A percentile compares a stretch with the other conserved stretches of the same genome.
phyloP scores from a whole-genome alignment of 306 rosid genomes.

The Gynostemma pentaphyllum region DNA sequence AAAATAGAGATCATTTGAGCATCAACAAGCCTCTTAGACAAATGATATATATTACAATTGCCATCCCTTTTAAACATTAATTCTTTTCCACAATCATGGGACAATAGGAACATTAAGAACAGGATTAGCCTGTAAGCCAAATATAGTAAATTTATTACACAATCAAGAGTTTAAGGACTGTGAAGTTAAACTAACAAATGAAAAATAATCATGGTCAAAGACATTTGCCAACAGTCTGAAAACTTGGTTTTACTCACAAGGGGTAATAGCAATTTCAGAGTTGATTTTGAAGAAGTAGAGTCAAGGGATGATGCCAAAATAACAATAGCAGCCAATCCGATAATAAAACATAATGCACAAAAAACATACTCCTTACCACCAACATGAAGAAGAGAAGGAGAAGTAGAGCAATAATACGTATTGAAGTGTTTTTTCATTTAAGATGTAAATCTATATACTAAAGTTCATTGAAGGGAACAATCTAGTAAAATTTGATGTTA shows the following conservation, averaged over 20 bases:
- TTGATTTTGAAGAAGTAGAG: slow-evolving; percentile 81
- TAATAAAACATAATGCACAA: slow-evolving; percentile 12
- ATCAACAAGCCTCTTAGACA: no score
- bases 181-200: neutral
- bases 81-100: no score
- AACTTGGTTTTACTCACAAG: slow-evolving; percentile 52
- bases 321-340: slow-evolving; percentile 68
- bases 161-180: slow-evolving; percentile 6
- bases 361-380: neutral
- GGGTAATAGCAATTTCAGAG: slow-evolving; percentile 75
- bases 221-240: neutral
- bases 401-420: neutral
- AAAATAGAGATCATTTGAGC: no score
- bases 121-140: slow-evolving; percentile 85
- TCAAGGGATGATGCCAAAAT: slow-evolving; percentile 92
- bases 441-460: neutral
- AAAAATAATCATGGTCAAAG: neutral
- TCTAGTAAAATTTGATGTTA: neutral
- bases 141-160: slow-evolving; percentile 21
- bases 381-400: neutral
- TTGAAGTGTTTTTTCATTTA: neutral
- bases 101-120: slow-evolving; percentile 87
- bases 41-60: no score
- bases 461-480: neutral
- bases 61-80: no score